Evolutionary conservation across 306 rosid species (phyloP).

Genomic region (Oemleria cerasiformis): DNA sequence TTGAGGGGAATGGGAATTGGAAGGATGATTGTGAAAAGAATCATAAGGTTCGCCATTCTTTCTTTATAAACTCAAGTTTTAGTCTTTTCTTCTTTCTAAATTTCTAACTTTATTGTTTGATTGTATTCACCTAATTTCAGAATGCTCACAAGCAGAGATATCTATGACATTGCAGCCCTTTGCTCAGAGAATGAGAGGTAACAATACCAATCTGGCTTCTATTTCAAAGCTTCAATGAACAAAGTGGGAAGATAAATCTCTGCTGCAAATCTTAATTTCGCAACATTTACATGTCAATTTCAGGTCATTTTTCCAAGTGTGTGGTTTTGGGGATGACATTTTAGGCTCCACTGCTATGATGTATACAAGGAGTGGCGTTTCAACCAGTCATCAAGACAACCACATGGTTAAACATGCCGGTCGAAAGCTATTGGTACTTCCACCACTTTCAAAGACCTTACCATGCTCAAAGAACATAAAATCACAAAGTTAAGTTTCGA

Average conservation of each 20-base stretch:
- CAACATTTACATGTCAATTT: neutral
- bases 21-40: constrained; percentile 56
- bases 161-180: constrained; percentile 54
- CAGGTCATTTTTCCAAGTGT: constrained; percentile 74
- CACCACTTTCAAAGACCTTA: constrained; percentile 37
- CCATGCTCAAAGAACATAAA: constrained; percentile 19
- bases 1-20: constrained; percentile 80
- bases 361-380: constrained; percentile 46
- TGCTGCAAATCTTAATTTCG: neutral
- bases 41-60: constrained; percentile 45
- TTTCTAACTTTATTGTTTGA: neutral
- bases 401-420: constrained; percentile 41
- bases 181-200: constrained; percentile 77
- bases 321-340: constrained; percentile 78
- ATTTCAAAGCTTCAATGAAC: neutral
- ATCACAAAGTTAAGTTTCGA: constrained; percentile 14
- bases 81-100: neutral
- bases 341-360: constrained; percentile 74
- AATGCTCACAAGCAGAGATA: constrained; percentile 56
- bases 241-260: neutral
- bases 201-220: constrained; percentile 18
- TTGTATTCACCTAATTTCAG: constrained; percentile 23
- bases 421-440: constrained; percentile 46
- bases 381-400: constrained; percentile 35
- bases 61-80: neutral